These are phyloP conservation scores for Podospora pseudopauciseta DNA, from an alignment of 495 filamentous ascomycete genomes.

Conservation along the genomic window DNA sequence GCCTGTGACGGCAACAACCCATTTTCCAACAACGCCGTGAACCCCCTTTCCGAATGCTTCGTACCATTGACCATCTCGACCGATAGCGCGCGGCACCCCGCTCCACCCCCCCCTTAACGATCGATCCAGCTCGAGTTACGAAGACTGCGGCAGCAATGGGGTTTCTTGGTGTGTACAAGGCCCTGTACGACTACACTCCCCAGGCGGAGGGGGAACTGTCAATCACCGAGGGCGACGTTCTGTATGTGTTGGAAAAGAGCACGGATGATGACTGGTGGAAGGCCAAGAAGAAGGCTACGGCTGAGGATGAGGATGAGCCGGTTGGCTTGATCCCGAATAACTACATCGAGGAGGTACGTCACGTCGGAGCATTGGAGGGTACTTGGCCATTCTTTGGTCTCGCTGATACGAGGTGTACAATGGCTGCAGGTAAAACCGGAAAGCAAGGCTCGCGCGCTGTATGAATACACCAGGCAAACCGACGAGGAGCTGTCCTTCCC, in stretches of 20 bases:
- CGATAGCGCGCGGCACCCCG: not conserved
- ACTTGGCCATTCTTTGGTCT: not conserved
- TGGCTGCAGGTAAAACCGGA: slow-evolving; percentile 62
- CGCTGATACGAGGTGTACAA: not conserved
- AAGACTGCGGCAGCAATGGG: slow-evolving; percentile 41
- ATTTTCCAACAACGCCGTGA: not conserved
- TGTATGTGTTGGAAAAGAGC: slow-evolving; percentile 90
- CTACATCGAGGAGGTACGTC: slow-evolving; percentile 90
- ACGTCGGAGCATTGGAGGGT: not conserved
- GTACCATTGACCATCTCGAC: not conserved
- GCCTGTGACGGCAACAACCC: not conserved
- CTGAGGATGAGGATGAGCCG: slow-evolving; percentile 90
- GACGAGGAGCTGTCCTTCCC: slow-evolving; percentile 96
- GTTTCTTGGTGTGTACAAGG: slow-evolving; percentile 89
- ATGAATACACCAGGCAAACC: slow-evolving; percentile 94
- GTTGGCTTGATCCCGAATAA: slow-evolving; percentile 91
- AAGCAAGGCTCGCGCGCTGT: slow-evolving; percentile 76
- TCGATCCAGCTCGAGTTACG: not conserved
- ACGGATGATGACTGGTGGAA: slow-evolving; percentile 96
- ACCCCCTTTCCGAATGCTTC: not conserved
- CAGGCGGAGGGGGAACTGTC: slow-evolving; percentile 84
- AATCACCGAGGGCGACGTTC: slow-evolving; percentile 82
- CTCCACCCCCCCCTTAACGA: not conserved
- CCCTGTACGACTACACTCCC: slow-evolving; percentile 89
- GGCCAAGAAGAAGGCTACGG: slow-evolving; percentile 92